Percentiles rank a stretch among this genome's conserved stretches.
These are phyloP conservation scores for Trifolium dubium DNA, from an alignment of 306 rosid genomes.

Conservation along the genomic window DNA sequence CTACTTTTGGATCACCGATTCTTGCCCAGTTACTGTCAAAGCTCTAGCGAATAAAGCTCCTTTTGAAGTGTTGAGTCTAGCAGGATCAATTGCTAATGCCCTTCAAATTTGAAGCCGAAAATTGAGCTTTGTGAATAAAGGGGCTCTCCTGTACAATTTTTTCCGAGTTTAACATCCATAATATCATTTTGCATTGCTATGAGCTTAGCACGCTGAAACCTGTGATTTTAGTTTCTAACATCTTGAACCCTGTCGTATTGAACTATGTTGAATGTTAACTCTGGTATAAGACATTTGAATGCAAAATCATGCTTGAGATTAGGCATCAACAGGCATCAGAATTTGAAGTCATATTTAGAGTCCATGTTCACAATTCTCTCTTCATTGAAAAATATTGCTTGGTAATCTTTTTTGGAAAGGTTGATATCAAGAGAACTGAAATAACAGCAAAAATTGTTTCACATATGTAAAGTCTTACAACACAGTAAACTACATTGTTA, in stretches of 20 bases:
- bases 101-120: slow-evolving; percentile 64
- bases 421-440: neutral
- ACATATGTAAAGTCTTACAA: no score
- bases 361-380: neutral
- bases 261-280: slow-evolving; percentile 22
- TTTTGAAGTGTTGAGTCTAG: slow-evolving; percentile 86
- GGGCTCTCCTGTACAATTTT: slow-evolving; percentile 15
- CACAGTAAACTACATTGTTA: neutral
- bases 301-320: neutral
- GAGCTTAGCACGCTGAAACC: slow-evolving; percentile 29
- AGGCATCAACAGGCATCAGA: slow-evolving; percentile 23
- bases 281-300: slow-evolving; percentile 23
- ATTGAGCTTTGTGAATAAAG: slow-evolving; percentile 31
- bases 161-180: neutral
- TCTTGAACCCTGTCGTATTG: neutral
- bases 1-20: slow-evolving; percentile 96
- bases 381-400: neutral
- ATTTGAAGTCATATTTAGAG: neutral
- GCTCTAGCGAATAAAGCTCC: slow-evolving; percentile 76
- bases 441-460: no score
- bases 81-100: slow-evolving; percentile 86
- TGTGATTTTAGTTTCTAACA: neutral
- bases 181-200: slow-evolving; percentile 29
- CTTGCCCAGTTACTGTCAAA: slow-evolving; percentile 86
- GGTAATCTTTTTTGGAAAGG: neutral